Conservation (phyloP, 1,284 basidiomycete genomes). For the Microbotryum saponariae region DNA sequence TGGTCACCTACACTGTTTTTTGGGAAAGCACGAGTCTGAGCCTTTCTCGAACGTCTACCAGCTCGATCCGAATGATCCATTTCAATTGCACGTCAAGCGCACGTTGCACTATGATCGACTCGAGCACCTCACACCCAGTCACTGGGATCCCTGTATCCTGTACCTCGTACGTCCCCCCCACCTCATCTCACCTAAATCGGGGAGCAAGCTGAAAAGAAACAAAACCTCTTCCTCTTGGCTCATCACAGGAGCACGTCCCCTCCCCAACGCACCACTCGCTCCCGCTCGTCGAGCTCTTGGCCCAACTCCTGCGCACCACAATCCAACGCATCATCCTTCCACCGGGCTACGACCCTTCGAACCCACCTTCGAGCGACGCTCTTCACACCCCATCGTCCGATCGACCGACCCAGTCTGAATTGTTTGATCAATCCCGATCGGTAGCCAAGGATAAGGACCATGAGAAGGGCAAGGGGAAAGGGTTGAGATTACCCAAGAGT, state of each 20-base stretch:
- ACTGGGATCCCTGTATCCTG: constrained; percentile 28
- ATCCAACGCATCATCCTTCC: constrained; percentile 24
- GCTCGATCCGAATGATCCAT: constrained; percentile 26
- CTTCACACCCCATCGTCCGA: neutral
- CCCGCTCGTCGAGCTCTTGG: constrained; percentile 8
- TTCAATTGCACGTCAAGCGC: constrained; percentile 14
- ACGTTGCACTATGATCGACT: constrained; percentile 17
- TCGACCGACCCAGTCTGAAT: constrained; percentile 7
- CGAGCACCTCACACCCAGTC: constrained; percentile 5
- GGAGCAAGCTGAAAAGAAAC: too few species aligned
- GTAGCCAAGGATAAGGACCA: neutral
- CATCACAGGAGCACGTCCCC: constrained; percentile 25
- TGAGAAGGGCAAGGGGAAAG: neutral
- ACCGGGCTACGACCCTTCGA: constrained; percentile 13
- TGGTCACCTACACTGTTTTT: too few species aligned
- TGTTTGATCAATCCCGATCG: constrained; percentile 2
- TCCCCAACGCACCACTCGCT: neutral
- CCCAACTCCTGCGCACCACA: constrained; percentile 8
- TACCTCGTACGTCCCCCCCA: constrained; percentile 15
- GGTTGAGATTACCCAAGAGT: constrained; percentile 22
- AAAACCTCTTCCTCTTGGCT: too few species aligned
- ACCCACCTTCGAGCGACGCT: constrained; percentile 1
- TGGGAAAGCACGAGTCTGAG: too few species aligned
- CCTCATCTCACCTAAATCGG: neutral
- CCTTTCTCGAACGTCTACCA: neutral